Conservation (phyloP, 371 early-diverging fungal species). For the Syncephalis fuscata region DNA sequence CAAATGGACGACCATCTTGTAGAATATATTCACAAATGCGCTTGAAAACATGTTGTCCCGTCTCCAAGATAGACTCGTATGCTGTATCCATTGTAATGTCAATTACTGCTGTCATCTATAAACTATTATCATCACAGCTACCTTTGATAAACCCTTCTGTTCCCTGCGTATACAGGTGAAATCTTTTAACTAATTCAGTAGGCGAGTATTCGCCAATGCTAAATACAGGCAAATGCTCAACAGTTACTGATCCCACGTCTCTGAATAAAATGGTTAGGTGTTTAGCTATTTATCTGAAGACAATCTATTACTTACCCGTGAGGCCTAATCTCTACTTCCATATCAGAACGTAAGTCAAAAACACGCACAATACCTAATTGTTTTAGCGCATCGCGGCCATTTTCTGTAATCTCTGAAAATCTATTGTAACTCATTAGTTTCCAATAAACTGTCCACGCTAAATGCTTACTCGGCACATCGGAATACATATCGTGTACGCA, state of each 20-base stretch:
- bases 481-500: slow-evolving; percentile 22
- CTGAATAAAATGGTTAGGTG: slow-evolving; percentile 5
- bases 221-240: slow-evolving; percentile 34
- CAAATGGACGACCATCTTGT: slow-evolving; percentile 34
- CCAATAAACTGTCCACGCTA: too few species aligned
- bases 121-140: slow-evolving; percentile 1
- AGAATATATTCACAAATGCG: slow-evolving; percentile 32
- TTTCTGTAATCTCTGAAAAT: slow-evolving; percentile 20
- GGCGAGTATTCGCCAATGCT: slow-evolving; percentile 37
- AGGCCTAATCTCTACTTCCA: slow-evolving; percentile 27
- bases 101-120: neutral
- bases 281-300: neutral
- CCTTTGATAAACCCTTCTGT: slow-evolving; percentile 32
- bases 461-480: slow-evolving; percentile 23
- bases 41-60: slow-evolving; percentile 23
- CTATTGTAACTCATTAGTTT: slow-evolving; percentile 6
- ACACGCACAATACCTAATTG: slow-evolving; percentile 25
- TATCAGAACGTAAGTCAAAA: slow-evolving; percentile 34
- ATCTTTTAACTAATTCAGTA: slow-evolving; percentile 32
- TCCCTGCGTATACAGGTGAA: slow-evolving; percentile 37
- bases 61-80: slow-evolving; percentile 30
- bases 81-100: slow-evolving; percentile 8
- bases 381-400: slow-evolving; percentile 24
- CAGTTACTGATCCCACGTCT: slow-evolving; percentile 10
- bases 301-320: slow-evolving; percentile 13